These are phyloP conservation scores for Penicillium rolfsii DNA, from an alignment of 2,329 filamentous ascomycete species.

Conservation along the genomic window DNA sequence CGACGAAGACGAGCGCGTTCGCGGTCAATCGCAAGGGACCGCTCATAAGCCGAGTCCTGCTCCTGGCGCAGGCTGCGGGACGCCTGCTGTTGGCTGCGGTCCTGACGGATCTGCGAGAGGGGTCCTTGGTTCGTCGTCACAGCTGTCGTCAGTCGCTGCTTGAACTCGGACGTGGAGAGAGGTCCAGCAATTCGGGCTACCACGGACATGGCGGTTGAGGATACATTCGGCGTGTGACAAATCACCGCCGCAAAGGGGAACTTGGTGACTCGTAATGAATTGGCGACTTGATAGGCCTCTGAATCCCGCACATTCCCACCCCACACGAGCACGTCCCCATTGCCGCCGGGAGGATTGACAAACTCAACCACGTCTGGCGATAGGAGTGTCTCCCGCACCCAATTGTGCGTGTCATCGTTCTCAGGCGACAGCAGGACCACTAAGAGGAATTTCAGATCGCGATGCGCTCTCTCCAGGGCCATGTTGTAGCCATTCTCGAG, in stretches of 20 bases:
- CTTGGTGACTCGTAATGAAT: conserved; percentile 83
- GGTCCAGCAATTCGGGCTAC: conserved; percentile 77
- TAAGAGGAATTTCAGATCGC: conserved; percentile 87
- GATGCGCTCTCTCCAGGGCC: conserved; percentile 86
- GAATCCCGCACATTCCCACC: conserved; percentile 89
- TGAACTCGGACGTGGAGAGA: conserved; percentile 69
- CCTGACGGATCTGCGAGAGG: conserved; percentile 72
- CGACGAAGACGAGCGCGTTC: conserved; percentile 76
- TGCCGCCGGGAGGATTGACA: conserved; percentile 70
- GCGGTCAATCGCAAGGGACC: conserved; percentile 82
- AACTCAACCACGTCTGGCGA: conserved; percentile 73
- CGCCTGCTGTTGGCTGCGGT: conserved; percentile 77
- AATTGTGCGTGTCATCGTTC: conserved; percentile 86
- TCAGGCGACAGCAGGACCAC: conserved; percentile 87
- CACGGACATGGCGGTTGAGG: conserved; percentile 86
- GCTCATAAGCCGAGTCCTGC: conserved; percentile 92
- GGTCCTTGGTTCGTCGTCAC: conserved; percentile 77
- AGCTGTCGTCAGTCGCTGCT: conserved; percentile 72
- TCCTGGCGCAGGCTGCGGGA: conserved; percentile 80
- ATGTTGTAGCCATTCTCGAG: conserved; percentile 89
- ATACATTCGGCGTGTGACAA: conserved; percentile 82
- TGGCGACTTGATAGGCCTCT: conserved; percentile 91
- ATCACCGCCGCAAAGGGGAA: conserved; percentile 88
- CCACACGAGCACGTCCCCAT: conserved; percentile 85
- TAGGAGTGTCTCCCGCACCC: conserved; percentile 80